phyloP scores from a whole-genome alignment of 75 land plant species.

The Adiantum capillusveneris region DNA sequence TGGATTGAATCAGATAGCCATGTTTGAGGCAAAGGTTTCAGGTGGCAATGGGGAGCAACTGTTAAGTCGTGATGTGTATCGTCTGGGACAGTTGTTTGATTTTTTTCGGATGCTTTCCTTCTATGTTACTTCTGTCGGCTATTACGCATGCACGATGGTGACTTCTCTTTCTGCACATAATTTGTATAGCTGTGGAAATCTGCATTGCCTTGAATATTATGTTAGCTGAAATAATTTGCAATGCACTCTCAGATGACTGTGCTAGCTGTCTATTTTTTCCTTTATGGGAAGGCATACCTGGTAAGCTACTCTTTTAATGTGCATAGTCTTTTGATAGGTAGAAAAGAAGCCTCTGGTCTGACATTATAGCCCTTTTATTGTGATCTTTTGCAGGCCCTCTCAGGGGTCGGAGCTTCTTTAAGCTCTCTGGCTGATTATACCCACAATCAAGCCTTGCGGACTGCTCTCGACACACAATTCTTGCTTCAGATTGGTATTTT shows the following conservation, averaged over 20 bases:
- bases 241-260: conserved; percentile 60
- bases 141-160: conserved; percentile 91
- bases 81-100: conserved; percentile 92
- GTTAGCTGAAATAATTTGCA: background rate
- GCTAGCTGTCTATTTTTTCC: conserved; percentile 72
- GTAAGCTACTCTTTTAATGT: conserved; percentile 31
- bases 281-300: conserved; percentile 94
- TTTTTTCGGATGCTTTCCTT: conserved; percentile 95
- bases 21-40: conserved; percentile 97
- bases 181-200: background rate
- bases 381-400: conserved; percentile 51
- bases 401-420: conserved; percentile 61
- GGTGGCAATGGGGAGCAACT: conserved; percentile 98
- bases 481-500: conserved; percentile 89
- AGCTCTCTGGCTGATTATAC: conserved; percentile 27
- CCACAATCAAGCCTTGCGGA: conserved; percentile 49
- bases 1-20: conserved; percentile 90
- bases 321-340: background rate
- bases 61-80: conserved; percentile 84
- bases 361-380: background rate
- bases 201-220: conserved; percentile 1
- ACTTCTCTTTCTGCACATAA: background rate
- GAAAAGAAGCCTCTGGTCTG: background rate
- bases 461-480: conserved; percentile 81
- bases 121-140: conserved; percentile 83